Percentiles rank a stretch among this genome's conserved stretches.
Conservation (phyloP, 1,284 basidiomycete species). For the Cutaneotrichosporon cutaneum region DNA sequence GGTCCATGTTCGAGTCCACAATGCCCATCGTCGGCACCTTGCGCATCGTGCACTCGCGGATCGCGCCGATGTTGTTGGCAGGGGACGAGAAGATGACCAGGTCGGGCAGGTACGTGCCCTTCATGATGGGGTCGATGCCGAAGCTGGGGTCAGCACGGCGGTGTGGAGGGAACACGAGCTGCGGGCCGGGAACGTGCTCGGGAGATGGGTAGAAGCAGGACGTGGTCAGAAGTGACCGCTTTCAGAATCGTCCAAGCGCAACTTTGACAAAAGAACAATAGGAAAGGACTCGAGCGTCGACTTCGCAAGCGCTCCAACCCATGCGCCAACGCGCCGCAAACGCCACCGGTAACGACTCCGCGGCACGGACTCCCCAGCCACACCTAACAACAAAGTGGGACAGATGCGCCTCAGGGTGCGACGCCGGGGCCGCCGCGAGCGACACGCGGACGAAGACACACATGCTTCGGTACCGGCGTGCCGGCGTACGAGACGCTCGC, state of each 20-base stretch:
- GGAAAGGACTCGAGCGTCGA: neutral
- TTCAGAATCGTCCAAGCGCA: neutral
- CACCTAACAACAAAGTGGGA: too few relatives aligned
- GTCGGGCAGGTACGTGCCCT: constrained; percentile 72
- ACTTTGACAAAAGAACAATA: neutral
- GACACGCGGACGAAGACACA: too few relatives aligned
- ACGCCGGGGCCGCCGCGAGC: too few relatives aligned
- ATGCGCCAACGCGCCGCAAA: neutral
- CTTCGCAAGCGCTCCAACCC: neutral
- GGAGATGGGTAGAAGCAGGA: neutral
- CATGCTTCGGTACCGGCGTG: too few relatives aligned
- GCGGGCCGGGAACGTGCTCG: too few relatives aligned
- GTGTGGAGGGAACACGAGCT: too few relatives aligned
- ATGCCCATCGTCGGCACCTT: constrained; percentile 86
- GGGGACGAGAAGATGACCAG: constrained; percentile 88
- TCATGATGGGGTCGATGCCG: constrained; percentile 61
- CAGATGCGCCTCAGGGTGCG: neutral
- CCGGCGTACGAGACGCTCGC: too few relatives aligned
- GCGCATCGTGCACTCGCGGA: constrained; percentile 78
- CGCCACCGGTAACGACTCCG: neutral
- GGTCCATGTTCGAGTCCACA: constrained; percentile 93
- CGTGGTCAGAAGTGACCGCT: too few relatives aligned
- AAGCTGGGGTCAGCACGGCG: constrained; percentile 54
- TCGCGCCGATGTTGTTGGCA: constrained; percentile 73
- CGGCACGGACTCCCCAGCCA: too few relatives aligned